Percentiles rank a stretch among this genome's conserved stretches.
Evolutionary conservation across 164 flowering plant genomes (phyloP).

Genomic region (Kingdonia uniflora): DNA sequence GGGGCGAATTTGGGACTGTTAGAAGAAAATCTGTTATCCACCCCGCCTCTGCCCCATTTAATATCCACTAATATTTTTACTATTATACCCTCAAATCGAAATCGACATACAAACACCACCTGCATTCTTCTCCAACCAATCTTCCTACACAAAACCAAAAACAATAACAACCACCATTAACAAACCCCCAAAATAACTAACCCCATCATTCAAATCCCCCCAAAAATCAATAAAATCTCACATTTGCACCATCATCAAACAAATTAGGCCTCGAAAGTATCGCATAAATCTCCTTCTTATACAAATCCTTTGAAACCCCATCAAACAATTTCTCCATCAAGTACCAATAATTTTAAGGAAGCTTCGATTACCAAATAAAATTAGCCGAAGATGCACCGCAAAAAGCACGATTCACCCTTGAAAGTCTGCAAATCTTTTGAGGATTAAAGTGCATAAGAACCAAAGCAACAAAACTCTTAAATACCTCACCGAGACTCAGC

Average conservation of each 20-base stretch:
- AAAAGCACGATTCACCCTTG: constrained; percentile 56
- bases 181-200: background rate
- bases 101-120: constrained; percentile 63
- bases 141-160: constrained; percentile 31
- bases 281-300: constrained; percentile 56
- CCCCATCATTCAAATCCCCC: constrained; percentile 3
- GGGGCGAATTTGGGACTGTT: too few species aligned
- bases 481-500: constrained; percentile 61
- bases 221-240: constrained; percentile 10
- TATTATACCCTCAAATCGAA: too few species aligned
- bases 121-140: constrained; percentile 70
- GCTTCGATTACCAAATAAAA: constrained; percentile 79
- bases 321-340: constrained; percentile 33
- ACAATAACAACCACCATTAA: too few species aligned
- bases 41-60: too few species aligned
- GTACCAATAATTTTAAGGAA: constrained; percentile 52
- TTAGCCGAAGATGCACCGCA: constrained; percentile 79
- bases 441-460: constrained; percentile 53
- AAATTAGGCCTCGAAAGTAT: constrained; percentile 35
- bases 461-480: constrained; percentile 68
- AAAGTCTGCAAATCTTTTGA: constrained; percentile 57
- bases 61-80: too few species aligned
- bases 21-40: too few species aligned
- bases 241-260: constrained; percentile 61
- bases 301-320: constrained; percentile 15